phyloP scores from a whole-genome alignment of 352 stramenopile species.

The Pythium aristosporum region DNA sequence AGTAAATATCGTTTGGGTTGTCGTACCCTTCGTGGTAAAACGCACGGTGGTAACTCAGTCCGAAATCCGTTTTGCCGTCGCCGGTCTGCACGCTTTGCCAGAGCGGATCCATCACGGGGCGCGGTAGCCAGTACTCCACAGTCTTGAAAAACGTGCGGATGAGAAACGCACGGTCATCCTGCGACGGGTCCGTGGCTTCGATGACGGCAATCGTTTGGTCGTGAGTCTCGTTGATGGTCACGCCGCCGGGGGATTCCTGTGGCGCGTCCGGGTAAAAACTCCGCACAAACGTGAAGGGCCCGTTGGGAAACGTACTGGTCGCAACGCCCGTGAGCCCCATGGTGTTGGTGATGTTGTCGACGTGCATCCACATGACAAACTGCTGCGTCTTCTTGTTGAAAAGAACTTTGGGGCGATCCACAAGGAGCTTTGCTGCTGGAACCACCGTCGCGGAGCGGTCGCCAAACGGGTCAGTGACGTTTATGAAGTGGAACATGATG shows the following conservation, averaged over 20 bases:
- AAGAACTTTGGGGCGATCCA: conserved; percentile 91
- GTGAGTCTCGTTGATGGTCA: conserved; percentile 91
- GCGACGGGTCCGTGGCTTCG: conserved; percentile 7
- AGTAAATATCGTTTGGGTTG: conserved; percentile 96
- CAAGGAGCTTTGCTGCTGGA: conserved; percentile 34
- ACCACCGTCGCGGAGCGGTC: conserved; percentile 19
- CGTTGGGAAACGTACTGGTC: conserved; percentile 86
- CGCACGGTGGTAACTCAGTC: conserved; percentile 95
- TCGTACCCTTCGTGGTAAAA: conserved; percentile 95
- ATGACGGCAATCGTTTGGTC: conserved; percentile 89
- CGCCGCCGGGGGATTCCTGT: conserved; percentile 63
- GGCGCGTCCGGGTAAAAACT: conserved; percentile 93
- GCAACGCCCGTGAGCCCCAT: conserved; percentile 91
- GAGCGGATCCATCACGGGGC: conserved; percentile 95
- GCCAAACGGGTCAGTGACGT: conserved; percentile 91
- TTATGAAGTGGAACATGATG: conserved; percentile 92
- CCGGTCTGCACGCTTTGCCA: conserved; percentile 94
- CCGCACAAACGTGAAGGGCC: conserved; percentile 89
- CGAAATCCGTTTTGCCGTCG: conserved; percentile 82
- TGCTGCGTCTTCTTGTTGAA: conserved; percentile 83
- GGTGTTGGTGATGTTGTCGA: conserved; percentile 86
- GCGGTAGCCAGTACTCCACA: conserved; percentile 93
- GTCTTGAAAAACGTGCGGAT: conserved; percentile 95
- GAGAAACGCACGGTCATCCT: conserved; percentile 73
- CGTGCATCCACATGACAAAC: conserved; percentile 97